Evolutionary conservation across 176 grass and related monocot genomes (phyloP).

Genomic region (Luzula sylvatica): DNA sequence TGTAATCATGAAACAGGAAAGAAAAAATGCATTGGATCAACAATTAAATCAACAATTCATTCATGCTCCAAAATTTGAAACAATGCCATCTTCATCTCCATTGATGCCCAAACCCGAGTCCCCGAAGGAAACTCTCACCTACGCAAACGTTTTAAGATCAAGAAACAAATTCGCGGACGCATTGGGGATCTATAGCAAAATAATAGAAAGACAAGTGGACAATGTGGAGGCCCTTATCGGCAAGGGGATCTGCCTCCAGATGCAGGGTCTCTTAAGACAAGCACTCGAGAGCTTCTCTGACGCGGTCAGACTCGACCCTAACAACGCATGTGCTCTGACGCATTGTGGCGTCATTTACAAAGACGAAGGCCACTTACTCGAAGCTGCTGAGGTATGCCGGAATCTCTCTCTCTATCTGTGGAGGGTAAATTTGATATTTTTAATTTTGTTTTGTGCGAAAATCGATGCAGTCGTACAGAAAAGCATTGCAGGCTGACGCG

Average conservation of each 20-base stretch:
- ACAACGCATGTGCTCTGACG: conserved; percentile 73
- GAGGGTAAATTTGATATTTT: conserved; percentile 8
- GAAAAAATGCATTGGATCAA: too few relatives aligned
- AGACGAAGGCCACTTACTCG: conserved; percentile 83
- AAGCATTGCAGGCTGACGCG: conserved; percentile 67
- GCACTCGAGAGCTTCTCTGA: conserved; percentile 66
- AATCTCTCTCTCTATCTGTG: background rate
- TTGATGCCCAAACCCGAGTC: conserved; percentile 3
- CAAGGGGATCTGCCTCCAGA: conserved; percentile 85
- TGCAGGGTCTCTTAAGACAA: conserved; percentile 45
- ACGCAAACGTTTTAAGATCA: conserved; percentile 74
- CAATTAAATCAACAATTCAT: too few relatives aligned
- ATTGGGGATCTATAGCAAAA: conserved; percentile 46
- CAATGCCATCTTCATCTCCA: conserved; percentile 20
- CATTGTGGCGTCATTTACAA: conserved; percentile 95
- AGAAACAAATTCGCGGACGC: conserved; percentile 87
- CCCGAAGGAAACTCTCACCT: conserved; percentile 40
- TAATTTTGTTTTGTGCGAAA: conserved; percentile 22
- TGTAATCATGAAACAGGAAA: too few relatives aligned
- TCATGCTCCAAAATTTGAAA: too few relatives aligned
- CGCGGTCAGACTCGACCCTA: conserved; percentile 50
- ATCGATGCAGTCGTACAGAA: conserved; percentile 68
- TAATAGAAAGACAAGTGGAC: conserved; percentile 46
- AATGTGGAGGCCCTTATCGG: conserved; percentile 89
- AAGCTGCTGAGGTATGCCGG: conserved; percentile 76